Evolutionary conservation across 1,284 basidiomycete genomes (phyloP).

Genomic region (Papiliotrema flavescens): DNA sequence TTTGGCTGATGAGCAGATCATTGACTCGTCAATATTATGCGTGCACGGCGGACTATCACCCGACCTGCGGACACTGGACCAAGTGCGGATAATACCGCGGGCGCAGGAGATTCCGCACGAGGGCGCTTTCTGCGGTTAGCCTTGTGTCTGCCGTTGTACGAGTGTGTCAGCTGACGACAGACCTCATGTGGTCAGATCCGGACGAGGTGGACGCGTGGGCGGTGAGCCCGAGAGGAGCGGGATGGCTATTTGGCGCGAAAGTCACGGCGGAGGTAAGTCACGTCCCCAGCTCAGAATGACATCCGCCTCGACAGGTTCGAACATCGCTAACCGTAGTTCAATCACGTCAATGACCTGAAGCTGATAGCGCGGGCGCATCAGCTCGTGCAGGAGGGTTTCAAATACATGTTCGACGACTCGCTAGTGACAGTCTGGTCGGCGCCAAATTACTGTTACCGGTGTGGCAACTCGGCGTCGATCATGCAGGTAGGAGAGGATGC

Average conservation of each 20-base stretch:
- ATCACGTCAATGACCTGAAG: slow-evolving; percentile 76
- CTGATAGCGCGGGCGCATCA: slow-evolving; percentile 92
- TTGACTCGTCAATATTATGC: slow-evolving; percentile 84
- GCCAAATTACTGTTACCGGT: slow-evolving; percentile 91
- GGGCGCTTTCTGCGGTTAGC: slow-evolving; percentile 89
- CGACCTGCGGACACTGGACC: slow-evolving; percentile 86
- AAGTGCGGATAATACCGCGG: slow-evolving; percentile 83
- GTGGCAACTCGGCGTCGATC: slow-evolving; percentile 75
- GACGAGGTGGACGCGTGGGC: slow-evolving; percentile 96
- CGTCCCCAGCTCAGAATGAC: neutral
- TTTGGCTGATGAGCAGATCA: slow-evolving; percentile 60
- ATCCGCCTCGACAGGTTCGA: neutral
- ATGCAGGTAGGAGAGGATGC: slow-evolving; percentile 60
- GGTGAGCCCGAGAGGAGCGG: slow-evolving; percentile 88
- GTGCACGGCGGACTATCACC: slow-evolving; percentile 91
- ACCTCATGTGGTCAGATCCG: slow-evolving; percentile 97
- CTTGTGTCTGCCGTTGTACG: neutral
- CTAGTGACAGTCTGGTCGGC: slow-evolving; percentile 98
- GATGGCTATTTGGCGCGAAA: slow-evolving; percentile 87
- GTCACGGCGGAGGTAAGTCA: slow-evolving; percentile 74
- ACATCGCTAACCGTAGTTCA: slow-evolving; percentile 61
- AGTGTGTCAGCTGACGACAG: slow-evolving; percentile 49
- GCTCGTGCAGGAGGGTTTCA: slow-evolving; percentile 94
- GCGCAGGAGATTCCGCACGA: slow-evolving; percentile 96
- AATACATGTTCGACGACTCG: slow-evolving; percentile 92